Evolutionary conservation across 108 stramenopile genomes (phyloP).

Genomic region (Nitzschia putrida): DNA sequence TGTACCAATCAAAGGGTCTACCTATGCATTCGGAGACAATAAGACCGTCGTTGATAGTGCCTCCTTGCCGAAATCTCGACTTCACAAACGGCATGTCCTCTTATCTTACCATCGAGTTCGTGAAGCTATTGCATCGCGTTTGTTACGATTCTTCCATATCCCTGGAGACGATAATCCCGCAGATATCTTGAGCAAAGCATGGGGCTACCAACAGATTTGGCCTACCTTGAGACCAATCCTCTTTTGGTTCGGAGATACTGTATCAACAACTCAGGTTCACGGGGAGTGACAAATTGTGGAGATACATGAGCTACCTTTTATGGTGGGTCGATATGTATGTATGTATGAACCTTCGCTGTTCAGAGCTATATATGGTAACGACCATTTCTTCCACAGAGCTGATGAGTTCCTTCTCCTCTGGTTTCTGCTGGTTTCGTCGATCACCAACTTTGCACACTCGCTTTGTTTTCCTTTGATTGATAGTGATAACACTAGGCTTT

Average conservation of each 20-base stretch:
- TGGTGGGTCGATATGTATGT: too few relatives aligned
- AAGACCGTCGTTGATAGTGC: neutral
- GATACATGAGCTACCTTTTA: too few relatives aligned
- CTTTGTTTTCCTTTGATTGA: too few relatives aligned
- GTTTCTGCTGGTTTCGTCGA: too few relatives aligned
- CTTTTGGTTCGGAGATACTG: slow-evolving; percentile 3
- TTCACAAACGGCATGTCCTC: neutral
- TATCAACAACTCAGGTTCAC: neutral
- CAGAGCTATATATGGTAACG: too few relatives aligned
- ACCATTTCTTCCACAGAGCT: too few relatives aligned
- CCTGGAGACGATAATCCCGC: slow-evolving; percentile 7
- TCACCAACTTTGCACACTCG: too few relatives aligned
- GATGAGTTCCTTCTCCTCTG: too few relatives aligned
- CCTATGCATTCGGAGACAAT: slow-evolving; percentile 45
- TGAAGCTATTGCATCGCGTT: slow-evolving; percentile 18
- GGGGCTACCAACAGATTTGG: slow-evolving; percentile 7
- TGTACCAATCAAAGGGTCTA: slow-evolving; percentile 32
- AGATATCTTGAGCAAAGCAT: slow-evolving; percentile 1
- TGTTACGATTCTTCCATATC: slow-evolving; percentile 2
- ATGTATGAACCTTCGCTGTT: too few relatives aligned
- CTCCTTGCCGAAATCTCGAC: neutral
- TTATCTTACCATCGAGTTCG: slow-evolving; percentile 7
- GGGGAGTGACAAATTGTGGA: too few relatives aligned
- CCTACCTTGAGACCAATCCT: neutral
- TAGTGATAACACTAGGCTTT: too few relatives aligned